phyloP scores from a whole-genome alignment of 1,284 basidiomycete genomes.

The Pascua guehoae region DNA sequence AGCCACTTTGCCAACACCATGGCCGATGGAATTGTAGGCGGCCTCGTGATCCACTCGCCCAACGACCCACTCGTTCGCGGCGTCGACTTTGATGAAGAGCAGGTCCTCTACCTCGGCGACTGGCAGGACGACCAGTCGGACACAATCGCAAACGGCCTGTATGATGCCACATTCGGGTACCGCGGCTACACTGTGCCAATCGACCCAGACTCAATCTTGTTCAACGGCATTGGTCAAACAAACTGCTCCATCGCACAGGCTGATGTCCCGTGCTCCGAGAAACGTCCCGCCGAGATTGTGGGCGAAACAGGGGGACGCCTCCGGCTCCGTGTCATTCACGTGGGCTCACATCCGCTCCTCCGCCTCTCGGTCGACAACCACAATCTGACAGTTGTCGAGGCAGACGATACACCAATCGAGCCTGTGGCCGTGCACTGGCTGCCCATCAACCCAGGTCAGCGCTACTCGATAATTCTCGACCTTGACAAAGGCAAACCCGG shows the following conservation, averaged over 20 bases:
- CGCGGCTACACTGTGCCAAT: constrained; percentile 11
- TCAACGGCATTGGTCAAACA: constrained; percentile 25
- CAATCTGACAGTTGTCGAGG: constrained; percentile 27
- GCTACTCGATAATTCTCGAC: constrained; percentile 37
- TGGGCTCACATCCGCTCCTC: constrained; percentile 14
- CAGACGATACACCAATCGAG: constrained; percentile 27
- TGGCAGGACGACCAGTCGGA: constrained; percentile 32
- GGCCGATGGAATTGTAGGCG: constrained; percentile 31
- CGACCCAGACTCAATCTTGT: constrained; percentile 24
- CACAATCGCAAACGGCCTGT: constrained; percentile 22
- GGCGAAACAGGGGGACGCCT: neutral
- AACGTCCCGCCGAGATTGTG: neutral
- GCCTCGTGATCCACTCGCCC: constrained; percentile 28
- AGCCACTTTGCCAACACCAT: constrained; percentile 32
- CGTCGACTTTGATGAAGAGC: constrained; percentile 26
- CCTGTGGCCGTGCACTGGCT: constrained; percentile 25
- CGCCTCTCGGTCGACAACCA: constrained; percentile 31
- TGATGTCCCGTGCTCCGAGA: constrained; percentile 2
- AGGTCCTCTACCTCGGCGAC: constrained; percentile 25
- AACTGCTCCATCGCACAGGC: constrained; percentile 1
- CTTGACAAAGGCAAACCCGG: constrained; percentile 28
- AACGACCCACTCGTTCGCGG: constrained; percentile 22
- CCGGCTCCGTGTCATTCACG: constrained; percentile 15
- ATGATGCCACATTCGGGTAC: neutral
- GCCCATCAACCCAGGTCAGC: constrained; percentile 27